Conservation (phyloP, 2,329 filamentous ascomycete genomes). For the Epichloe baconii region DNA sequence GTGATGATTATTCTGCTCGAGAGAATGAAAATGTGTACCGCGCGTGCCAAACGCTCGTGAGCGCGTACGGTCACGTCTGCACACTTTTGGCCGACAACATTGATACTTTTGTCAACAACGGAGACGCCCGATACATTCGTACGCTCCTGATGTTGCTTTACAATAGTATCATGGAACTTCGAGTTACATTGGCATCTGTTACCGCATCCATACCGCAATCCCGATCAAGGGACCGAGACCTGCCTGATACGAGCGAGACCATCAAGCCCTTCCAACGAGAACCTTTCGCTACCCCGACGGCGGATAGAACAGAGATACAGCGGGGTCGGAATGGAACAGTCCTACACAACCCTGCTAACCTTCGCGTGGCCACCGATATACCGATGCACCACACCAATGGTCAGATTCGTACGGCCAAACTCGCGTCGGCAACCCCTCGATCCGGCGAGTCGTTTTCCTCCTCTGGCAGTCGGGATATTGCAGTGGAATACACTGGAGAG, state of each 20-base stretch:
- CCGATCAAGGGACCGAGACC: constrained; percentile 6
- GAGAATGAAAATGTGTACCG: constrained; percentile 52
- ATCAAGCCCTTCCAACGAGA: constrained; percentile 38
- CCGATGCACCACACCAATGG: constrained; percentile 34
- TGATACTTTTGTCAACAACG: constrained; percentile 50
- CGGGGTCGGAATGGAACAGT: constrained; percentile 23
- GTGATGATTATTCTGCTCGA: constrained; percentile 33
- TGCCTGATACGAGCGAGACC: constrained; percentile 28
- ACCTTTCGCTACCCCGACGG: constrained; percentile 38
- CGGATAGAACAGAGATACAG: constrained; percentile 28
- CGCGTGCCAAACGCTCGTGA: constrained; percentile 49
- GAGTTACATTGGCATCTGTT: constrained; percentile 35
- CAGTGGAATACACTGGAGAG: constrained; percentile 57
- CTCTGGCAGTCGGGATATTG: constrained; percentile 29
- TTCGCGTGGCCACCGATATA: constrained; percentile 44
- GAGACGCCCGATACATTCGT: constrained; percentile 53
- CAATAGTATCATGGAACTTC: constrained; percentile 55
- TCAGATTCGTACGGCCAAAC: constrained; percentile 34
- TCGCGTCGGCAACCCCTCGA: constrained; percentile 56
- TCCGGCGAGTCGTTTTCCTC: constrained; percentile 71
- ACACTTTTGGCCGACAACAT: constrained; percentile 47
- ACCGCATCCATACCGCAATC: constrained; percentile 13
- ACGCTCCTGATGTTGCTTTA: constrained; percentile 50
- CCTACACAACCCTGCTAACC: constrained; percentile 37
- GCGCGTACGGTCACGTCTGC: constrained; percentile 53